Evolutionary conservation across 2,329 filamentous ascomycete genomes (phyloP).

Genomic region (Myotisia sp.): DNA sequence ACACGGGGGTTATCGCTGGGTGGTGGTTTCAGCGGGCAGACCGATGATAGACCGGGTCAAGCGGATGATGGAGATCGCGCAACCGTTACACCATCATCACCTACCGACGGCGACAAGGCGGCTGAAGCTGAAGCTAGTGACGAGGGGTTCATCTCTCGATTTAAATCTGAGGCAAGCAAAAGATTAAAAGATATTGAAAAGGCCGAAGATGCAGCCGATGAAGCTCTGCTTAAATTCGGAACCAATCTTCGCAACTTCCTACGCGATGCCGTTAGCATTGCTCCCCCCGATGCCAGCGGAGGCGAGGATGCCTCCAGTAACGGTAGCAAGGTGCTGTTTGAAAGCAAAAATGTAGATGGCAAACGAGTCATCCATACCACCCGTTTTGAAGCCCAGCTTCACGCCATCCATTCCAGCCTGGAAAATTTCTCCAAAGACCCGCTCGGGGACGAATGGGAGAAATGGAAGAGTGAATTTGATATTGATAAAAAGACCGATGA

Average conservation of each 20-base stretch:
- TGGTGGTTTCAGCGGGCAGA: constrained; percentile 16
- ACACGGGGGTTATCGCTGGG: constrained; percentile 60
- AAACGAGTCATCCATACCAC: constrained; percentile 92
- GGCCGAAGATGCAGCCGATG: constrained; percentile 91
- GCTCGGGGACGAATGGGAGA: constrained; percentile 55
- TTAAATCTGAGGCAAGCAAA: constrained; percentile 64
- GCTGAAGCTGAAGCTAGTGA: constrained; percentile 26
- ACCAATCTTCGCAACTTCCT: constrained; percentile 80
- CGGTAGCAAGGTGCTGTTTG: constrained; percentile 58
- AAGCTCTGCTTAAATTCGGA: constrained; percentile 83
- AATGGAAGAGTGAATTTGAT: constrained; percentile 62
- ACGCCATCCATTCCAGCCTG: constrained; percentile 77
- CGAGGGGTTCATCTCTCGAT: constrained; percentile 56
- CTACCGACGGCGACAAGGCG: constrained; percentile 17
- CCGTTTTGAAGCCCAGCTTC: constrained; percentile 85
- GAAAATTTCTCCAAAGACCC: constrained; percentile 78
- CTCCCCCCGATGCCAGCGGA: constrained; percentile 47
- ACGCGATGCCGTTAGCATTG: constrained; percentile 76
- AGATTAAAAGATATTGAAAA: constrained; percentile 76
- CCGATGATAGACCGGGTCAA: constrained; percentile 14
- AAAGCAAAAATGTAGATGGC: constrained; percentile 77
- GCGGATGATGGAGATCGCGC: constrained; percentile 16
- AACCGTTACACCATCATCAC: constrained; percentile 7
- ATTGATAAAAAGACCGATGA: constrained; percentile 71
- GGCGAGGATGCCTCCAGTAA: constrained; percentile 34